Evolutionary conservation across 805 yeast genomes (phyloP), one percentile per base, ranked within the genome.

Genomic region (Grigorovia transvaalensis): DNA sequence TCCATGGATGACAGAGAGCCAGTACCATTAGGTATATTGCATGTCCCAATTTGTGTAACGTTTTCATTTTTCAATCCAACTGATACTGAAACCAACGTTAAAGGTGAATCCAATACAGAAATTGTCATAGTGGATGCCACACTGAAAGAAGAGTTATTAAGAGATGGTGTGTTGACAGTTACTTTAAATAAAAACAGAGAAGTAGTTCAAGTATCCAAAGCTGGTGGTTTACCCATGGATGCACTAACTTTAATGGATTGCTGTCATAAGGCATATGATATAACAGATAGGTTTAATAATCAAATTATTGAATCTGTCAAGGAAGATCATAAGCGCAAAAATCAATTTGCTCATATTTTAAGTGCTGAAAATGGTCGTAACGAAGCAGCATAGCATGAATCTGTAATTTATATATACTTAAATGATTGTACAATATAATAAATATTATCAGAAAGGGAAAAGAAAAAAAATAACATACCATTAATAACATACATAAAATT

Each of bases 181-280:
- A 88, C 99, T 0, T 69, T 90, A 52, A 93, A 93, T 66, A 88
- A 85, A 59, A 91, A 91, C 64, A 78, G 91, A 57, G 99, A 93
- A 61, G 73, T 93, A 8, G 90, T 96, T 48, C 99, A 93, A 65
- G 75, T 93, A 30, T 77, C 85, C 45, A 93, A 91, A 63, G 86
- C 89, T 35, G 99, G 98, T 49, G 97, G 96, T 0, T 71, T 86
- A 46, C 86, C 90, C 7, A 79, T 91, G 57, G 90, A 87, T 60
- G 88, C 93, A 0, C 62, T 76, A 41, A 71, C 77, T 27, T 69
- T 91, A 48, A 72, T 88, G 73, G 80, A 81, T 27, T 84, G 93
- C 64, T 77, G 85, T 35, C 78, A 77, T 53, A 71, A 75, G 52
- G 93, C 96, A 1, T 80, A 78, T 59, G 64, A 66, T 3, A 75